Conservation (phyloP, 2,329 filamentous ascomycete genomes). For the Cladosporium sp. region DNA sequence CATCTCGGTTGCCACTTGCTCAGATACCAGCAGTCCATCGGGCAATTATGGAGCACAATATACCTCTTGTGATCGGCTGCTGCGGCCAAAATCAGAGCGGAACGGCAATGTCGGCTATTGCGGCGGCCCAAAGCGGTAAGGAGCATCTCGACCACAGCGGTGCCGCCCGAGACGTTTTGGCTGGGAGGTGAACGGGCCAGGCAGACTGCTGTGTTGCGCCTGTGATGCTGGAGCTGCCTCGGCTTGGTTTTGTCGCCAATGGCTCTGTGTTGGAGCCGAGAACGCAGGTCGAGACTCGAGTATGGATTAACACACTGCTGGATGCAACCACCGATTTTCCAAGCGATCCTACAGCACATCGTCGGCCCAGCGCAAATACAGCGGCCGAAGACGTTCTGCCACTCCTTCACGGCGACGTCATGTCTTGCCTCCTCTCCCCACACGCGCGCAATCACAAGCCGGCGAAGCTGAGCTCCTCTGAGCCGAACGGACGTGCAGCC, state of each 20-base stretch:
- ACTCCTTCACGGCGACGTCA: neutral
- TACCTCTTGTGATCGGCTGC: neutral
- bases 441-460: constrained; percentile 7
- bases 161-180: neutral
- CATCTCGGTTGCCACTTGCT: constrained; percentile 2
- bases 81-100: constrained; percentile 1
- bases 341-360: no score
- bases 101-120: constrained; percentile 6
- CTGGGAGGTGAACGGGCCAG: neutral
- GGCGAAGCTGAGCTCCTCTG: constrained; percentile 9
- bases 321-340: no score
- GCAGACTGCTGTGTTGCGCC: no score
- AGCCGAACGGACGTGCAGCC: constrained; percentile 6
- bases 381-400: neutral
- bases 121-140: neutral
- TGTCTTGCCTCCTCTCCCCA: neutral
- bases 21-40: neutral
- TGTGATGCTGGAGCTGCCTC: no score
- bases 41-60: neutral
- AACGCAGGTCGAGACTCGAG: neutral
- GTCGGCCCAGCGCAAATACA: constrained; percentile 8
- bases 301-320: neutral
- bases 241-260: no score
- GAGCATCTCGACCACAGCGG: neutral
- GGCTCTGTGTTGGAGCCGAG: no score